phyloP scores from a whole-genome alignment of 176 grass and related monocot genomes.

The Neostapfia colusana region DNA sequence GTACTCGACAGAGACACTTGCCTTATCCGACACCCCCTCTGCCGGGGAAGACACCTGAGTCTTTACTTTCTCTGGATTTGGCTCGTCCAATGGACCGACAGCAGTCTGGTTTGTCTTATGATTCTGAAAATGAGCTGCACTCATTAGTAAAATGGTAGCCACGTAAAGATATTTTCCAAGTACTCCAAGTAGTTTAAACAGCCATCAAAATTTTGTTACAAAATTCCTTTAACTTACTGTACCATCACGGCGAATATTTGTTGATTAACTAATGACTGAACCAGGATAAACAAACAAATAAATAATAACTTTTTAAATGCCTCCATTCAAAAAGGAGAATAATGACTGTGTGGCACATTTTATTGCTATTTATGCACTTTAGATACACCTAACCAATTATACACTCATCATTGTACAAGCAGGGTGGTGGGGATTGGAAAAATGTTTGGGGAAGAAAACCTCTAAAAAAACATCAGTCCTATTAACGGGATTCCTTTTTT shows the following conservation, averaged over 20 bases:
- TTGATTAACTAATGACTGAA: not conserved
- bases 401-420: not conserved
- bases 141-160: slow-evolving; percentile 15
- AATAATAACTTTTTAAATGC: not conserved
- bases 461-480: not conserved
- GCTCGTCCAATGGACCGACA: slow-evolving; percentile 27
- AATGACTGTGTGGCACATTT: not conserved
- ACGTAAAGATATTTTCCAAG: not conserved
- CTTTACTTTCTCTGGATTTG: slow-evolving; percentile 55
- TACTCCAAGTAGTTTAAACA: not conserved
- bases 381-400: not conserved
- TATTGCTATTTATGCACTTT: not conserved
- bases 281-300: not conserved
- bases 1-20: slow-evolving; percentile 38
- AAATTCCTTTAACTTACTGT: not conserved
- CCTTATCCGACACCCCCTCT: slow-evolving; percentile 37
- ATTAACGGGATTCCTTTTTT: not conserved
- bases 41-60: slow-evolving; percentile 35
- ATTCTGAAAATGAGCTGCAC: slow-evolving; percentile 42
- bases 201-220: not conserved
- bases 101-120: slow-evolving; percentile 35
- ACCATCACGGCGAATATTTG: not conserved
- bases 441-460: not conserved
- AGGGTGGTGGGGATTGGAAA: not conserved
- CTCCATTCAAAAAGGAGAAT: not conserved